These are phyloP conservation scores for Cutaneotrichosporon sp. DNA, from an alignment of 1,284 basidiomycete species.

Conservation along the genomic window DNA sequence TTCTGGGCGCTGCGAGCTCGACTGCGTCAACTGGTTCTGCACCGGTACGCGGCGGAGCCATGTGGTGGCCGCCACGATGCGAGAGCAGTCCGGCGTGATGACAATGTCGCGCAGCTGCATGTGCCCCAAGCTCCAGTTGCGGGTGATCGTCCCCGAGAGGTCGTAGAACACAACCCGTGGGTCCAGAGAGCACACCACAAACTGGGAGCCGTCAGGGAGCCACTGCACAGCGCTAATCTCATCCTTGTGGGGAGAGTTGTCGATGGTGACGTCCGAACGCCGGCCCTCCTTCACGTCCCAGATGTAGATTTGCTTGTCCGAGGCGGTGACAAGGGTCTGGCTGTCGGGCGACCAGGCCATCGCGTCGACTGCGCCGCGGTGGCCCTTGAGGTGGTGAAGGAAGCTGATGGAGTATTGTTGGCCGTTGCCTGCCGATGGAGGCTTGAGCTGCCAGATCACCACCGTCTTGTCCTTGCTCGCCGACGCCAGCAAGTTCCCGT, in stretches of 20 bases:
- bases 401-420: slow-evolving; percentile 33
- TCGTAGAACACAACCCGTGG: slow-evolving; percentile 80
- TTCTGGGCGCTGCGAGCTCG: slow-evolving; percentile 36
- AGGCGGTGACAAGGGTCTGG: slow-evolving; percentile 72
- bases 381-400: slow-evolving; percentile 61
- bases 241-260: slow-evolving; percentile 64
- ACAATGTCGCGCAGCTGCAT: slow-evolving; percentile 86
- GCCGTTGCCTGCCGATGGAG: slow-evolving; percentile 23
- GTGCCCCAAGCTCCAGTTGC: slow-evolving; percentile 71
- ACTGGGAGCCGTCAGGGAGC: slow-evolving; percentile 84
- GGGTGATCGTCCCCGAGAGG: slow-evolving; percentile 62
- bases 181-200: slow-evolving; percentile 89
- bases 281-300: slow-evolving; percentile 69
- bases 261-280: slow-evolving; percentile 20
- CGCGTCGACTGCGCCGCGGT: slow-evolving; percentile 72
- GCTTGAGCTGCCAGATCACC: slow-evolving; percentile 83
- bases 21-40: slow-evolving; percentile 41
- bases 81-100: slow-evolving; percentile 79
- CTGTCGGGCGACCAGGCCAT: slow-evolving; percentile 91
- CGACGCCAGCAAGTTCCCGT: slow-evolving; percentile 80
- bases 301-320: slow-evolving; percentile 76
- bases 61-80: slow-evolving; percentile 79
- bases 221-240: slow-evolving; percentile 84
- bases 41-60: slow-evolving; percentile 53
- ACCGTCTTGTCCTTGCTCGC: slow-evolving; percentile 83